Evolutionary conservation across 1,139 yeast genomes (phyloP), one percentile per base, ranked within the genome.

Genomic region (Taphrina flavorubra): DNA sequence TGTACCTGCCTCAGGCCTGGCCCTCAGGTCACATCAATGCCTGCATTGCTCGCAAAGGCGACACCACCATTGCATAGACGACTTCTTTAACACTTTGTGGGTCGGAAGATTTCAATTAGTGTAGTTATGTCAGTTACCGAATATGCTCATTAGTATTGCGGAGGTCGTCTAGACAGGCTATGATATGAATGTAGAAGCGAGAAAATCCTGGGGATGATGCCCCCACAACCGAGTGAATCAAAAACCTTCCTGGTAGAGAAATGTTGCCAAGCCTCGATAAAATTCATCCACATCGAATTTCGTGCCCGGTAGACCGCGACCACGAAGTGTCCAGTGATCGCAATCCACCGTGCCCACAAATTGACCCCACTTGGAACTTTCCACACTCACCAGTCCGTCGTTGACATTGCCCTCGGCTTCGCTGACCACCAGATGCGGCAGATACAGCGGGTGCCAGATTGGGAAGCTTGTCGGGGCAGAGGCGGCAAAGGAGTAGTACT

Each of bases 11-110:
- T 72, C 85, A 94, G 71, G 85, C 95, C 69, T 94, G 91, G 81
- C 97, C 97, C 76, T 91, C 90, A 77, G 97, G 97, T 66, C 85
- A 88, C 78, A 92, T 92, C 79, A 88, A 87, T 78, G 87, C 90
- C 78, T 89, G 94, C 47, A 97, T 92, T 72, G 89, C 87, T 68
- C 87, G 97, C 79, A 74, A 81, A 85, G 77, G 79, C 85, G 68
- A 86, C 80, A 75, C 78, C 83, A 70, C 83, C 74, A 75, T 34
- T 37, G 49, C 37, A 13, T 40, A 20, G 18, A 49, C 10, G 51
- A 25, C 31, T 25, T 25, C 31, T 25, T 25, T 25, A 2, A 2
- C 4, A 25, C 4, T 25, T 25, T 25, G 31, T 25, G 31, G 31
- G 4, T 2, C 4, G 31, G 2, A 25, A 4, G 31, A 25, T 25